Conservation (phyloP, 352 stramenopile genomes). For the Globisporangium megalacanthum region DNA sequence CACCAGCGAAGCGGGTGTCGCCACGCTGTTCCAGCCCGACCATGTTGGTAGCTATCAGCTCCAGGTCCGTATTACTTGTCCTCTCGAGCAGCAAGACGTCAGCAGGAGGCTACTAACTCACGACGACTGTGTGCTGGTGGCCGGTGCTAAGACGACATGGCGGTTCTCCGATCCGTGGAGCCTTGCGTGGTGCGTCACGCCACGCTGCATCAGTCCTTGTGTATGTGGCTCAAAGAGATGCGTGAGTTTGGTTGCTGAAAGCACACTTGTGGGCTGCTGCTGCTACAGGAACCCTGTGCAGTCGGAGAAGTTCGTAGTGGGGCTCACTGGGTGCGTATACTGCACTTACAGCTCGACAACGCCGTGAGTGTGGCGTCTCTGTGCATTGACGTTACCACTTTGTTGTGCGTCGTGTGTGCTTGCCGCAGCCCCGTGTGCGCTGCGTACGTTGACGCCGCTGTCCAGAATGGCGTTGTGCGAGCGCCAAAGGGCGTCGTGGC, state of each 20-base stretch:
- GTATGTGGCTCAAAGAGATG: neutral
- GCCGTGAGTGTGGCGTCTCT: neutral
- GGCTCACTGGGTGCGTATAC: conserved; percentile 9
- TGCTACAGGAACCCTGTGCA: conserved; percentile 6
- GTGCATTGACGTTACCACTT: neutral
- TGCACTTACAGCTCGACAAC: too few species aligned
- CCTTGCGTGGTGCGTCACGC: conserved; percentile 7
- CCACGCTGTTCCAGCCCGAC: neutral
- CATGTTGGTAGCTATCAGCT: neutral
- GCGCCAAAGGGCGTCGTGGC: conserved; percentile 23
- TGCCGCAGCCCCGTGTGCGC: conserved; percentile 6
- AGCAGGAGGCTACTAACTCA: too few species aligned
- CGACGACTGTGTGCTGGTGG: neutral
- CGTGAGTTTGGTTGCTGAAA: neutral
- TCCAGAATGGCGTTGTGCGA: conserved; percentile 1
- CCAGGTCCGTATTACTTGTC: neutral
- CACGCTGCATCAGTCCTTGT: neutral
- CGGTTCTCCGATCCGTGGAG: conserved; percentile 8
- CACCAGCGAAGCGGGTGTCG: neutral
- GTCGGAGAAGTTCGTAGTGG: conserved; percentile 8
- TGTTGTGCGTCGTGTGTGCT: too few species aligned
- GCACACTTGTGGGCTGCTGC: neutral
- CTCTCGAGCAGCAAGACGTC: too few species aligned
- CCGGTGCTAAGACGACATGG: neutral
- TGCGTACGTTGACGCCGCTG: conserved; percentile 8